Percentiles rank a stretch among this genome's conserved stretches.
phyloP scores from a whole-genome alignment of 306 rosid species.

The Cercis canadensis region DNA sequence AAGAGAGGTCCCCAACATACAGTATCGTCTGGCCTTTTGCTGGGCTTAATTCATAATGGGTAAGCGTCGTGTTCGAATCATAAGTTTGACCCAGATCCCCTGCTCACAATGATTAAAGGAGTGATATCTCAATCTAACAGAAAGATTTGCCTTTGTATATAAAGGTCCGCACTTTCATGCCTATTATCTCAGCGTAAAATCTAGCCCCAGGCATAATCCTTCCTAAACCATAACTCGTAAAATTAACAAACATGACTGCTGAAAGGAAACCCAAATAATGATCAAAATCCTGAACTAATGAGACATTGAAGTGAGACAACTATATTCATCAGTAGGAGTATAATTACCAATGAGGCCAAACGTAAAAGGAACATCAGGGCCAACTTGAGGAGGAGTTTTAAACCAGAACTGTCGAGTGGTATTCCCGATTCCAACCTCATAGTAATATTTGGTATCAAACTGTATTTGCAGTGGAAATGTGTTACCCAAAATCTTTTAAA shows the following conservation, averaged over 20 bases:
- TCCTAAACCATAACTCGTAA: not conserved
- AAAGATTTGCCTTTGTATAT: too few species aligned
- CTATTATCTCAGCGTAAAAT: too few species aligned
- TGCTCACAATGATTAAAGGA: slow-evolving; percentile 37
- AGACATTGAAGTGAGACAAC: not conserved
- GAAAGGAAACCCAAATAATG: not conserved
- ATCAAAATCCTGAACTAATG: not conserved
- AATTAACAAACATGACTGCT: not conserved
- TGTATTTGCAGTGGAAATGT: slow-evolving; percentile 36
- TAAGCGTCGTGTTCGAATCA: slow-evolving; percentile 64
- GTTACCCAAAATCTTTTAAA: not conserved
- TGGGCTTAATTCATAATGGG: slow-evolving; percentile 65
- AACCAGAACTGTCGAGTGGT: slow-evolving; percentile 63
- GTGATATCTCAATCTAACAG: too few species aligned
- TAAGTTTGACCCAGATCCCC: slow-evolving; percentile 83
- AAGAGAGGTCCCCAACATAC: slow-evolving; percentile 70
- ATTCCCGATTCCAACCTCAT: slow-evolving; percentile 64
- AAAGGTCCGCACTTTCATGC: not conserved
- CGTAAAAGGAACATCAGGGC: slow-evolving; percentile 75
- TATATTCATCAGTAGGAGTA: not conserved
- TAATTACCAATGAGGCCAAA: slow-evolving; percentile 76
- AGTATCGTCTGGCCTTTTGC: slow-evolving; percentile 56
- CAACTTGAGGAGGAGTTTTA: slow-evolving; percentile 69
- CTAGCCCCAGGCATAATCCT: too few species aligned
- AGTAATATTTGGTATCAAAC: slow-evolving; percentile 72